Percentiles rank a stretch among this genome's conserved stretches.
These are phyloP conservation scores for Podospora pseudocomata DNA, from an alignment of 495 filamentous ascomycete species.

Conservation along the genomic window DNA sequence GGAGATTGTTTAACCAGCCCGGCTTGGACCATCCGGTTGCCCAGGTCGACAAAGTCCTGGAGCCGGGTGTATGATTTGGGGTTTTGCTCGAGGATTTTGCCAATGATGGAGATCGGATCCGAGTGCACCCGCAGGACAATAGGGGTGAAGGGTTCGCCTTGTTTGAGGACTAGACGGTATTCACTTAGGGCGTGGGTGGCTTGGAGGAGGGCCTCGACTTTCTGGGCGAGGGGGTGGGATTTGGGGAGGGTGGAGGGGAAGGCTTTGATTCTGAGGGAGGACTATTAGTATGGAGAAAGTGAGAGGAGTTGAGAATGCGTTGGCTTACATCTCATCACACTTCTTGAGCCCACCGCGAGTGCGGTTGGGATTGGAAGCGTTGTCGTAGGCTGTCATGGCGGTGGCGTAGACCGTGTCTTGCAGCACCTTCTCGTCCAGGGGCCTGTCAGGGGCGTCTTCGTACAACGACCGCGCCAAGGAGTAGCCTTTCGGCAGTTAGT, in stretches of 20 bases:
- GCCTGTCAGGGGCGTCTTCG: conserved; percentile 48
- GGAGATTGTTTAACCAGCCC: conserved; percentile 45
- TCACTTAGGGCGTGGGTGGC: conserved; percentile 85
- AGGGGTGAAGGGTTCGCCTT: conserved; percentile 87
- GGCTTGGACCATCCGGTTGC: conserved; percentile 68
- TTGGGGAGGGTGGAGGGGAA: conserved; percentile 62
- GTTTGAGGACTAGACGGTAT: conserved; percentile 84
- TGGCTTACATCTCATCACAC: conserved; percentile 69
- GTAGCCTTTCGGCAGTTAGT: conserved; percentile 51
- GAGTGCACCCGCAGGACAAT: conserved; percentile 81
- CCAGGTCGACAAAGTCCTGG: conserved; percentile 78
- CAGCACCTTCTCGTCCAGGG: conserved; percentile 51
- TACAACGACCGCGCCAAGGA: conserved; percentile 68
- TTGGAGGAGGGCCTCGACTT: conserved; percentile 65
- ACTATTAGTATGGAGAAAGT: conserved; percentile 10
- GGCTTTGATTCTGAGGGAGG: conserved; percentile 55
- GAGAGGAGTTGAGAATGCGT: conserved; percentile 24
- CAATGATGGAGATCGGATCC: conserved; percentile 80
- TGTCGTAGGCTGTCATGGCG: conserved; percentile 76
- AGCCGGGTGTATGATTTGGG: conserved; percentile 78
- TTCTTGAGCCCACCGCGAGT: conserved; percentile 78
- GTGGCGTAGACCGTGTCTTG: conserved; percentile 63
- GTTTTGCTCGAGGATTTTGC: conserved; percentile 86
- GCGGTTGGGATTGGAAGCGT: conserved; percentile 83
- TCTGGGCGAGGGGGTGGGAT: conserved; percentile 49